phyloP scores from a whole-genome alignment of 805 yeast species.

The Deakozyma indianensis region DNA sequence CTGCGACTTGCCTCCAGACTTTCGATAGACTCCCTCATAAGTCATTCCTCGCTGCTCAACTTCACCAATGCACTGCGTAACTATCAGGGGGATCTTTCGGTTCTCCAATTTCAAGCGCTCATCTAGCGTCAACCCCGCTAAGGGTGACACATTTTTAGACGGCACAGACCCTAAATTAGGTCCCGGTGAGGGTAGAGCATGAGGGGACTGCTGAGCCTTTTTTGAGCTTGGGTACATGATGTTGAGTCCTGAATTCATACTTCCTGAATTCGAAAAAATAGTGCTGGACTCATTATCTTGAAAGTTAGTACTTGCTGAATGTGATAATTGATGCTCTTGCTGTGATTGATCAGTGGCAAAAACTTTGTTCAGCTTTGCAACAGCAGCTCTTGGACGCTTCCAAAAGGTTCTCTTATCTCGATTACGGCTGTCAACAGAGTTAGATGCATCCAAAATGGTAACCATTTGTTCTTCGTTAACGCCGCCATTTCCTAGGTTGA shows the following conservation, averaged over 20 bases:
- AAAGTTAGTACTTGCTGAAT: neutral
- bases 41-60: conserved; percentile 67
- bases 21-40: conserved; percentile 79
- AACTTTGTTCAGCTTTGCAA: conserved; percentile 22
- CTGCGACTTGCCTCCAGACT: conserved; percentile 70
- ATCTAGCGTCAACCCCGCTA: conserved; percentile 42
- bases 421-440: conserved; percentile 11
- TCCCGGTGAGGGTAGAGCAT: neutral
- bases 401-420: conserved; percentile 12
- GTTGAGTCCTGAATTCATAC: neutral
- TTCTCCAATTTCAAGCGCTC: conserved; percentile 50
- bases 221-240: neutral
- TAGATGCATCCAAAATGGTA: conserved; percentile 15
- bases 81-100: conserved; percentile 50
- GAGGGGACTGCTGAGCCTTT: neutral
- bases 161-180: neutral
- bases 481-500: conserved; percentile 3
- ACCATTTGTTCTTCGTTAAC: conserved; percentile 15
- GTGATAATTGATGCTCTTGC: neutral
- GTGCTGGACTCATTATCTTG: neutral
- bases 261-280: neutral
- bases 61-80: conserved; percentile 56
- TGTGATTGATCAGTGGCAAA: conserved; percentile 15
- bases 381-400: conserved; percentile 23
- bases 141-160: neutral